Conservation (phyloP, 148 eudicot genomes). For the Chenopodium quinoa region DNA sequence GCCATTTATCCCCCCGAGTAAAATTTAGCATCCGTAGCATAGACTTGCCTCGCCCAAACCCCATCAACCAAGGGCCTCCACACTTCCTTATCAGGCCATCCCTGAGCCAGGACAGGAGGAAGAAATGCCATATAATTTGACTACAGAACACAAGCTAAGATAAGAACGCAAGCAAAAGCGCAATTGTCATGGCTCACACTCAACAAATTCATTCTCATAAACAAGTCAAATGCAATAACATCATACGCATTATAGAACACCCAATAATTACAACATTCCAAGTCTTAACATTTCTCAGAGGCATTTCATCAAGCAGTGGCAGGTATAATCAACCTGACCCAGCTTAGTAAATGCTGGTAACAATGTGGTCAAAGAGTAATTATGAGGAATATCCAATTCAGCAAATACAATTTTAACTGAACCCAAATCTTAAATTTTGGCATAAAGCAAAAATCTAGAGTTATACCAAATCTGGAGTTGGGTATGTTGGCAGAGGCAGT, state of each 20-base stretch:
- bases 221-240: slow-evolving; percentile 46
- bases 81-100: too few species aligned
- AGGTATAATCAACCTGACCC: slow-evolving; percentile 53
- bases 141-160: slow-evolving; percentile 52
- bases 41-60: too few species aligned
- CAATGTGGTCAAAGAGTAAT: slow-evolving; percentile 74
- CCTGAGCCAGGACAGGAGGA: too few species aligned
- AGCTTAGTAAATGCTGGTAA: slow-evolving; percentile 66
- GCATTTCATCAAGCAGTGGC: slow-evolving; percentile 57
- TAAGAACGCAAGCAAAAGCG: slow-evolving; percentile 55
- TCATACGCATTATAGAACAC: slow-evolving; percentile 46
- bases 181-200: slow-evolving; percentile 66
- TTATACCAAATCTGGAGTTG: slow-evolving; percentile 27
- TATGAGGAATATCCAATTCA: slow-evolving; percentile 63
- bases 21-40: too few species aligned
- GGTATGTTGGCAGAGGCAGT: slow-evolving; percentile 46
- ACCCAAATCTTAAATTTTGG: slow-evolving; percentile 49
- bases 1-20: too few species aligned
- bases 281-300: slow-evolving; percentile 44
- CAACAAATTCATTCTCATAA: slow-evolving; percentile 48
- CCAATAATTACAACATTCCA: slow-evolving; percentile 88
- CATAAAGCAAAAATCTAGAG: slow-evolving; percentile 48
- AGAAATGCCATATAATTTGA: slow-evolving; percentile 25
- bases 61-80: too few species aligned
- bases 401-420: slow-evolving; percentile 45